Evolutionary conservation across 225 moss, liverwort and hornwort genomes (phyloP).

Genomic region (Sphagnum tenellum): DNA sequence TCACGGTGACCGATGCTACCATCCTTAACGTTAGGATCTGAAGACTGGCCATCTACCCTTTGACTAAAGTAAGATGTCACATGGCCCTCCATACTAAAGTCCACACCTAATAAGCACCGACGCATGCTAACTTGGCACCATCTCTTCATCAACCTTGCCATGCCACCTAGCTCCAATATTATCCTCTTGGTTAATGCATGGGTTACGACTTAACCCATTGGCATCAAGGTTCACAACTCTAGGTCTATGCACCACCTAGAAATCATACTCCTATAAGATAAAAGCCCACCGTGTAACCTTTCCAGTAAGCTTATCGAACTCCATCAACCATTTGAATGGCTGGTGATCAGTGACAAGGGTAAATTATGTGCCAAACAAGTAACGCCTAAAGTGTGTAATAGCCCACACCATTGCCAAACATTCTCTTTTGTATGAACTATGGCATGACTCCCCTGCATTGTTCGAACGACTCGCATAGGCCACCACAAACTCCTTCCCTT

Average conservation of each 20-base stretch:
- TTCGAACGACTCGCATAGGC: too few relatives aligned
- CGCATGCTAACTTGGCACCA: too few relatives aligned
- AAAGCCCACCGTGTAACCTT: neutral
- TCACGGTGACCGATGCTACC: too few relatives aligned
- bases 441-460: neutral
- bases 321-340: neutral
- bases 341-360: neutral
- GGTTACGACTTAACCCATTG: neutral
- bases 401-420: neutral
- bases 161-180: neutral
- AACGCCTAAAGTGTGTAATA: neutral
- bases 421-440: neutral
- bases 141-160: too few relatives aligned
- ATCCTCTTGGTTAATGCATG: neutral
- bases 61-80: too few relatives aligned
- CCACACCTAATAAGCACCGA: too few relatives aligned
- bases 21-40: too few relatives aligned
- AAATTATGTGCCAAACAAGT: neutral
- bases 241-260: neutral
- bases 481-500: conserved; percentile 1
- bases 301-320: neutral
- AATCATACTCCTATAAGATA: neutral
- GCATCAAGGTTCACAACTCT: neutral
- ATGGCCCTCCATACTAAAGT: too few relatives aligned
- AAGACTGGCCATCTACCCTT: too few relatives aligned